These are phyloP conservation scores for Tolypocladium ovalisporum DNA, from an alignment of 2,329 filamentous ascomycete species.

Conservation along the genomic window DNA sequence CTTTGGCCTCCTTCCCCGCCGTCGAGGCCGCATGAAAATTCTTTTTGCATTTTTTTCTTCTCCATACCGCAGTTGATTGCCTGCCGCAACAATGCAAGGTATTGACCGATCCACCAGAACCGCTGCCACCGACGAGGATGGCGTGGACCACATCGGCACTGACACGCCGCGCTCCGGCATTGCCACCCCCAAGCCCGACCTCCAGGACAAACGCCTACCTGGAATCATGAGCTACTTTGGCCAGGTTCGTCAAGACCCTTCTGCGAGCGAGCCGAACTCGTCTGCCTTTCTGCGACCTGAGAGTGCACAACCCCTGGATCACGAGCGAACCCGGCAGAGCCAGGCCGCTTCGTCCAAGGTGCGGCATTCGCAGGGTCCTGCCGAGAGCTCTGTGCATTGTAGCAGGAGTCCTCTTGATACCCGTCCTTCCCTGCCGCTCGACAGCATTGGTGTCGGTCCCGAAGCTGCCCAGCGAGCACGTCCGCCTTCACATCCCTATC, in stretches of 20 bases:
- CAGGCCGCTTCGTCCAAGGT: constrained; percentile 20
- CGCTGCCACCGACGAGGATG: constrained; percentile 55
- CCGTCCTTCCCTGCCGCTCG: constrained; percentile 3
- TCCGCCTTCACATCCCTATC: constrained; percentile 29
- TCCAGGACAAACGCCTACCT: constrained; percentile 86
- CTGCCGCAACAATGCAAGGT: constrained; percentile 27
- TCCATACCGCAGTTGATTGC: constrained; percentile 4
- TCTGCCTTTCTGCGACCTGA: constrained; percentile 29
- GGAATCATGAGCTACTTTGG: constrained; percentile 96
- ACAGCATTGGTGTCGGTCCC: constrained; percentile 11
- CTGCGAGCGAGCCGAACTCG: constrained; percentile 30
- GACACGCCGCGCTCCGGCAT: constrained; percentile 84
- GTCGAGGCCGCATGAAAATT: background rate
- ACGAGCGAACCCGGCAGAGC: constrained; percentile 8
- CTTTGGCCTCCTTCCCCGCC: background rate
- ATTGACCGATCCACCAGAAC: constrained; percentile 46
- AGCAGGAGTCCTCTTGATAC: constrained; percentile 7
- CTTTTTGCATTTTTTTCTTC: constrained; percentile 9
- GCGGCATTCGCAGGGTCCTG: constrained; percentile 15
- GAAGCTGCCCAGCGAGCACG: constrained; percentile 11
- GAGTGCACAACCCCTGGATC: constrained; percentile 14
- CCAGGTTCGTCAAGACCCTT: constrained; percentile 93
- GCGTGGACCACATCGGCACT: constrained; percentile 66
- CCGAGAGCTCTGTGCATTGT: constrained; percentile 14
- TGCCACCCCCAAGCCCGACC: constrained; percentile 87